Conservation (phyloP, 2,329 filamentous ascomycete genomes). For the Microsporum ferrugineum region DNA sequence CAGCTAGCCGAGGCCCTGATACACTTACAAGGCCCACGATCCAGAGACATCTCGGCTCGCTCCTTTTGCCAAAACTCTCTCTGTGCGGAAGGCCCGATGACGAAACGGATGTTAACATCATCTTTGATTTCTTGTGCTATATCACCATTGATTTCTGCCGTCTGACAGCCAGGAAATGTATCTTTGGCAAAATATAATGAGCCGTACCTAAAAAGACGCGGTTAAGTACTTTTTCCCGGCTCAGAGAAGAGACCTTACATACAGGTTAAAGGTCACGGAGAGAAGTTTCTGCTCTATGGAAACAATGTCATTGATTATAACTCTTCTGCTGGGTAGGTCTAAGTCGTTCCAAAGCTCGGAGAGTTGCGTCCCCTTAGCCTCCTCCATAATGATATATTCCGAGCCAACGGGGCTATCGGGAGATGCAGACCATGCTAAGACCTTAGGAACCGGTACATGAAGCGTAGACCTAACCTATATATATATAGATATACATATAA, state of each 20-base stretch:
- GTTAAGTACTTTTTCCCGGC: conserved; percentile 4
- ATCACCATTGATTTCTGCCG: conserved; percentile 3
- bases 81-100: conserved; percentile 6
- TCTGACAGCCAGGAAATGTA: conserved; percentile 7
- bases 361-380: conserved; percentile 23
- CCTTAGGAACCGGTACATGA: conserved; percentile 5
- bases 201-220: not conserved
- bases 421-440: not conserved
- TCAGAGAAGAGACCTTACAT: not conserved
- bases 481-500: not conserved
- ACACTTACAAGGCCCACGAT: conserved; percentile 33
- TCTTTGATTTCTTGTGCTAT: conserved; percentile 2
- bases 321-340: conserved; percentile 18
- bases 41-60: conserved; percentile 24
- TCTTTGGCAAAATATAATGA: conserved; percentile 9
- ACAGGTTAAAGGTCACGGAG: conserved; percentile 10
- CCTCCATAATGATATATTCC: conserved; percentile 21
- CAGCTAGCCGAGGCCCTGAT: not conserved
- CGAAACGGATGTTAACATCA: conserved; percentile 11
- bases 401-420: conserved; percentile 15
- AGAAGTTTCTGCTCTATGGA: conserved; percentile 13
- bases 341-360: conserved; percentile 22
- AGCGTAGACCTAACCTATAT: conserved; percentile 9
- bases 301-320: conserved; percentile 18
- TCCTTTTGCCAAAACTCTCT: conserved; percentile 25